Base-by-base conservation (phyloP, 805 yeast genomes). In the Hanseniaspora meyeri region DNA sequence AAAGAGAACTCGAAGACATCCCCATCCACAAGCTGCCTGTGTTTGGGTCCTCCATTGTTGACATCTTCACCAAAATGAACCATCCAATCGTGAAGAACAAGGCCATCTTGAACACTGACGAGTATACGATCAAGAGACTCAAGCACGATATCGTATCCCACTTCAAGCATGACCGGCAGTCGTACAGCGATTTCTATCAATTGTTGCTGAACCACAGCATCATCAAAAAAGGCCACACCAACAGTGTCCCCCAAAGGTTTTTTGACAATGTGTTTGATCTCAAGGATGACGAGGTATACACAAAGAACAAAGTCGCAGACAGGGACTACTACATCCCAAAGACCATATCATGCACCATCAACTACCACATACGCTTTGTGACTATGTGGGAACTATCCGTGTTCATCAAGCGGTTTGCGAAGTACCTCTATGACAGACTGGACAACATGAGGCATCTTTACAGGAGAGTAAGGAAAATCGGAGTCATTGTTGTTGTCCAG, bases 11-110 rank as follows among this genome's bases (percentile, higher is more conserved):
- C 14, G 65, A 61, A 6, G 55, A 59, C 3, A 59, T 73, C 31
- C 58, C 61, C n/a, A 60, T 72, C 0, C 55, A 61, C 11, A 75
- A 72, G 55, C 61, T 85, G 17, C 90, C 90, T 0, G 89, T 90
- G 0, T 73, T 82, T 29, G 91, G 90, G 0, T 61, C 66, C 8
- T 73, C 79, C 2, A 73, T 81, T 19, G 69, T 72, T 3, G 64
- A 70, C 1, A 83, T 78, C 60, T 65, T 88, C 10, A 62, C 62
- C 20, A 1, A 65, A 64, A 1, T 74, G 67, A 50, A 57, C 75
- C 5, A 61, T 60, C 0, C 59, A 31, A 10, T 20, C 1, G 29
- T 39, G 12, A 37, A 37, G 34, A 31, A 48, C 36, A 27, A 36
- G 11, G 5, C 20, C 8, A 19, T 61, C 49, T 36, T 40, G 32